phyloP scores from a whole-genome alignment of 257 asterid genomes.

The Nemophila menziesii region DNA sequence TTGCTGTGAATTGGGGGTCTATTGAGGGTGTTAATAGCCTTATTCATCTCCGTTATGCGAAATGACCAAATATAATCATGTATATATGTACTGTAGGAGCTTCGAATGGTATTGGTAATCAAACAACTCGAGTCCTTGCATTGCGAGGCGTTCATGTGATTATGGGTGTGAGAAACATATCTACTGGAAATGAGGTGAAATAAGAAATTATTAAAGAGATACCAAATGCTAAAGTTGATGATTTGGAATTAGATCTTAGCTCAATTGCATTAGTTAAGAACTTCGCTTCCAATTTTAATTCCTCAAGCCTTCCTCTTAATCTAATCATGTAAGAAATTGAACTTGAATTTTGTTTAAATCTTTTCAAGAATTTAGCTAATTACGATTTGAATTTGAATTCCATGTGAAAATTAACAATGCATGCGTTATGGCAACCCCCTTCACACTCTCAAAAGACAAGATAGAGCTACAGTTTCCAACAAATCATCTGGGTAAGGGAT shows the following conservation, averaged over 20 bases:
- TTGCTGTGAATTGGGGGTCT: no score
- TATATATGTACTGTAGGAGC: constrained; percentile 15
- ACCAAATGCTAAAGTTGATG: constrained; percentile 41
- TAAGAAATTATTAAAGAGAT: constrained; percentile 28
- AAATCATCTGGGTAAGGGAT: constrained; percentile 44
- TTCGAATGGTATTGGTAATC: constrained; percentile 62
- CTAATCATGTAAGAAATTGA: constrained; percentile 37
- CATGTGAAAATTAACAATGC: constrained; percentile 52
- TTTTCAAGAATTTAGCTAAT: background rate
- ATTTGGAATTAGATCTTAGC: constrained; percentile 55
- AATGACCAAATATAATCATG: no score
- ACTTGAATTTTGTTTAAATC: background rate
- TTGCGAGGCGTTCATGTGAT: constrained; percentile 53
- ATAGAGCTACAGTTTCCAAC: constrained; percentile 65
- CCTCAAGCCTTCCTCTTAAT: constrained; percentile 45
- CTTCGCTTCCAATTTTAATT: constrained; percentile 33
- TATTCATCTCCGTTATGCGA: no score
- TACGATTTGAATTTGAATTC: constrained; percentile 3
- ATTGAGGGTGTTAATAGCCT: no score
- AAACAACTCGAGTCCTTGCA: constrained; percentile 54
- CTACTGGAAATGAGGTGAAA: constrained; percentile 33
- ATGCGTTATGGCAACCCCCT: constrained; percentile 66
- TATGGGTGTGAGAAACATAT: constrained; percentile 43
- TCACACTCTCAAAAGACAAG: constrained; percentile 50
- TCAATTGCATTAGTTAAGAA: constrained; percentile 34